Conservation (phyloP, 148 eudicot species). For the Vaccinium macrocarpon region DNA sequence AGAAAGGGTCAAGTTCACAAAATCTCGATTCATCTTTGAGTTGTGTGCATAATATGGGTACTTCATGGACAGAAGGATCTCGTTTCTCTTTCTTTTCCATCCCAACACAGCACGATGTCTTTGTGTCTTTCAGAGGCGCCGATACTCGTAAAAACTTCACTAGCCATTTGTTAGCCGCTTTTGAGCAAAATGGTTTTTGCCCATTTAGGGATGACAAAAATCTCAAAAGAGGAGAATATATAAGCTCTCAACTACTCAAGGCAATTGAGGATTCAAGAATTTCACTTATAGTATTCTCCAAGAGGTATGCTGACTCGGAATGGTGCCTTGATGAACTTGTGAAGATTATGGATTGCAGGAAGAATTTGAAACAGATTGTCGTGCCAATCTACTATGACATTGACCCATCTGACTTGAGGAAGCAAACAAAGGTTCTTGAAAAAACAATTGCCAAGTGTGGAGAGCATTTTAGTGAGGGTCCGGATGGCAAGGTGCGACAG, state of each 20-base stretch:
- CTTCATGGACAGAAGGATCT: too few relatives aligned
- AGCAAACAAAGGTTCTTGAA: background rate
- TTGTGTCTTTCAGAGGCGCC: too few relatives aligned
- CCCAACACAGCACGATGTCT: too few relatives aligned
- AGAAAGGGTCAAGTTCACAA: too few relatives aligned
- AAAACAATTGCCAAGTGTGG: background rate
- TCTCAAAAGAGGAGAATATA: background rate
- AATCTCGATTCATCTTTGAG: too few relatives aligned
- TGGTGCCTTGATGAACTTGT: conserved; percentile 9
- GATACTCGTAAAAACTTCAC: background rate
- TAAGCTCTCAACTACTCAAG: background rate
- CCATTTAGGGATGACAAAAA: background rate
- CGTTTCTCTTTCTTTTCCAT: too few relatives aligned
- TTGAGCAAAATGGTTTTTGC: background rate
- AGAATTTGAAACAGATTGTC: background rate
- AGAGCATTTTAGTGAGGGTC: background rate
- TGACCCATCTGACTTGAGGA: background rate
- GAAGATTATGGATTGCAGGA: background rate
- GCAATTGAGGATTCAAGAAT: background rate
- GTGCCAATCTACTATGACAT: background rate
- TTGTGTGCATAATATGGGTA: too few relatives aligned
- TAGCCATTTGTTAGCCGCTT: background rate
- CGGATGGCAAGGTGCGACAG: background rate
- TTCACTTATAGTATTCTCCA: background rate
- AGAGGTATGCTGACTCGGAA: background rate